Evolutionary conservation across 805 yeast species (phyloP).

Genomic region (Komagataella kurtzmanii): DNA sequence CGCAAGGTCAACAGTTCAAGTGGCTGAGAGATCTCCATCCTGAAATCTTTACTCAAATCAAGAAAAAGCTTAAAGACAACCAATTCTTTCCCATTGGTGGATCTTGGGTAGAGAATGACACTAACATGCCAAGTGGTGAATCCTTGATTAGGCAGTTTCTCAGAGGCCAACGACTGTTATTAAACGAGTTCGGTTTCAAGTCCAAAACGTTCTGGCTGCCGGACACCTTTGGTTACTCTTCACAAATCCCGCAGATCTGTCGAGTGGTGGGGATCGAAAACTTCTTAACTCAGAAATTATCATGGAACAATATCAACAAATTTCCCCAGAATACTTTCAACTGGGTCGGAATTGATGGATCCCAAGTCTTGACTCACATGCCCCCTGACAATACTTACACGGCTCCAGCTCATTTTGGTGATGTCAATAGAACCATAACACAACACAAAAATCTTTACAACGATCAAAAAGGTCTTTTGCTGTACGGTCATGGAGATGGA

Average conservation of each 20-base stretch:
- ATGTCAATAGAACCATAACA: slow-evolving; percentile 63
- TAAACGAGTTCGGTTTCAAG: slow-evolving; percentile 63
- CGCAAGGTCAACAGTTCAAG: slow-evolving; percentile 91
- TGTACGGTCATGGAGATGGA: slow-evolving; percentile 94
- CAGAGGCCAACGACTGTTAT: slow-evolving; percentile 79
- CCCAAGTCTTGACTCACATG: slow-evolving; percentile 92
- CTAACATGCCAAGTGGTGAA: slow-evolving; percentile 93
- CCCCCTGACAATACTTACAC: slow-evolving; percentile 97
- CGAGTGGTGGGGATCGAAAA: slow-evolving; percentile 74
- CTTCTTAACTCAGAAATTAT: slow-evolving; percentile 83
- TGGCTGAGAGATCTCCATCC: slow-evolving; percentile 90
- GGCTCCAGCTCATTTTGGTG: slow-evolving; percentile 87
- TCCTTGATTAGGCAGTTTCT: slow-evolving; percentile 79
- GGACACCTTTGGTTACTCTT: slow-evolving; percentile 92
- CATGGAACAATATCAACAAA: slow-evolving; percentile 90
- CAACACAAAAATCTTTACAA: slow-evolving; percentile 79
- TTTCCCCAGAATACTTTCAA: slow-evolving; percentile 88
- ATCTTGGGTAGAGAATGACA: slow-evolving; percentile 96
- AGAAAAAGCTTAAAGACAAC: slow-evolving; percentile 53
- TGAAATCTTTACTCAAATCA: slow-evolving; percentile 48
- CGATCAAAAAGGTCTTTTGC: slow-evolving; percentile 67
- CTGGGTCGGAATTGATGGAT: slow-evolving; percentile 92
- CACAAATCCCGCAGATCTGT: slow-evolving; percentile 90
- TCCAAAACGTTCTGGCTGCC: slow-evolving; percentile 88
- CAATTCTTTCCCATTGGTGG: slow-evolving; percentile 91